Conservation (phyloP, 768 basidiomycete species). For the Suillus luteus region DNA sequence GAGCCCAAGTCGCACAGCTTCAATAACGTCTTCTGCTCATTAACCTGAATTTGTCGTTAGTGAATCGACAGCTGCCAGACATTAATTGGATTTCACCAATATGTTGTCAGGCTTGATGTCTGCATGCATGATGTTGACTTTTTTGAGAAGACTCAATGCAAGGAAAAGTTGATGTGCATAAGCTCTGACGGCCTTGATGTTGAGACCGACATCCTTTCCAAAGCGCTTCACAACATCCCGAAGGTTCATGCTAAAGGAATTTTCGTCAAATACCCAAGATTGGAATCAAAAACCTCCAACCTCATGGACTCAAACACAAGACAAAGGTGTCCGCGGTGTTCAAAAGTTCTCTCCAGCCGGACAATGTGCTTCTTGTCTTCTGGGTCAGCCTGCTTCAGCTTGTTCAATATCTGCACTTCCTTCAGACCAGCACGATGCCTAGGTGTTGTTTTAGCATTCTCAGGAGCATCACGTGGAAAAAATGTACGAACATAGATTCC, state of each 20-base stretch:
- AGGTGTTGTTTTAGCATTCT: slow-evolving; percentile 10
- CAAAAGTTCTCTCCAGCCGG: slow-evolving; percentile 91
- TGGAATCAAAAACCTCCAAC: slow-evolving; percentile 42
- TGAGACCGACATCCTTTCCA: slow-evolving; percentile 96
- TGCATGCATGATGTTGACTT: slow-evolving; percentile 94
- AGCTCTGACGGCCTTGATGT: slow-evolving; percentile 96
- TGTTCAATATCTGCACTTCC: slow-evolving; percentile 87
- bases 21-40: slow-evolving; percentile 88
- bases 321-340: slow-evolving; percentile 95
- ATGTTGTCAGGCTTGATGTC: slow-evolving; percentile 99
- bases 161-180: slow-evolving; percentile 97
- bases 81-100: slow-evolving; percentile 55
- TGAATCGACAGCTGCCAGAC: slow-evolving; percentile 19
- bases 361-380: slow-evolving; percentile 97
- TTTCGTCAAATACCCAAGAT: slow-evolving; percentile 15
- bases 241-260: slow-evolving; percentile 81
- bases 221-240: slow-evolving; percentile 98
- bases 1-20: slow-evolving; percentile 98
- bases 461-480: slow-evolving; percentile 10
- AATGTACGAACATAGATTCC: slow-evolving; percentile 83
- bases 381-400: slow-evolving; percentile 85
- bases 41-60: slow-evolving; percentile 60
- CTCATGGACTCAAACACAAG: slow-evolving; percentile 94
- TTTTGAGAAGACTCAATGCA: slow-evolving; percentile 78
- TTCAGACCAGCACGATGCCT: slow-evolving; percentile 97